Evolutionary conservation across 2,329 filamentous ascomycete species (phyloP), one percentile per base, ranked within the genome.

Genomic region (Myriosclerotinia curreyana): DNA sequence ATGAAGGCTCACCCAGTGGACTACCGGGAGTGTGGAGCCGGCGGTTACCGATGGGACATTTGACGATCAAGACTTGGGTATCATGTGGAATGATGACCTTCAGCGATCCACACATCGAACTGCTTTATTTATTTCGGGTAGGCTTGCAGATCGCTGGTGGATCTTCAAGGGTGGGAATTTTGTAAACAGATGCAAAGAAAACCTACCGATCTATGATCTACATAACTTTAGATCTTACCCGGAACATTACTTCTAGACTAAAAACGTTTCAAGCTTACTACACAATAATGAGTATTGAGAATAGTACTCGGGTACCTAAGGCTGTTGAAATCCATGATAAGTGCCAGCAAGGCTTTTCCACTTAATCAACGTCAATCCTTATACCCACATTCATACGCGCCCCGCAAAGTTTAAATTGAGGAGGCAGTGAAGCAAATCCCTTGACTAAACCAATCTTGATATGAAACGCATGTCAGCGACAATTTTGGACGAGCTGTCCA

Each of bases 21-120:
- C 9, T 56, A 56, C 53, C 25, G 53, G 53, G 20, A 44, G 53
- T 56, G 40, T 44, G 53, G 53, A 56, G 53, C 53, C 53, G 25
- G 40, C 12, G 20, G 40, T 31, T 56, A 12, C 11, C 17, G n/a
- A 46, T 34, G 25, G 38, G 44, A 31, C 6, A 38, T 12, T 31
- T n/a, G 0, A n/a, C 12, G 17, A 56, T 56, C 31, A 14, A 6
- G 11, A 20, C 25, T 56, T 56, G 25, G 53, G 17, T 55, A 44
- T 56, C 1, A 42, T 56, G 40, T 38, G 38, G 44, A 31, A 34
- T 31, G 20, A 56, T 11, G 53, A 44, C 28, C 28, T 31, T 31
- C 28, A 31, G 31, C 49, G 53, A 44, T 44, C 49, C 25, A 50
- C 22, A 12, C 40, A 31, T 56, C 38, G 38, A 56, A 56, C 34